Conservation (phyloP, 2,329 filamentous ascomycete species). For the Beauveria caledonica region DNA sequence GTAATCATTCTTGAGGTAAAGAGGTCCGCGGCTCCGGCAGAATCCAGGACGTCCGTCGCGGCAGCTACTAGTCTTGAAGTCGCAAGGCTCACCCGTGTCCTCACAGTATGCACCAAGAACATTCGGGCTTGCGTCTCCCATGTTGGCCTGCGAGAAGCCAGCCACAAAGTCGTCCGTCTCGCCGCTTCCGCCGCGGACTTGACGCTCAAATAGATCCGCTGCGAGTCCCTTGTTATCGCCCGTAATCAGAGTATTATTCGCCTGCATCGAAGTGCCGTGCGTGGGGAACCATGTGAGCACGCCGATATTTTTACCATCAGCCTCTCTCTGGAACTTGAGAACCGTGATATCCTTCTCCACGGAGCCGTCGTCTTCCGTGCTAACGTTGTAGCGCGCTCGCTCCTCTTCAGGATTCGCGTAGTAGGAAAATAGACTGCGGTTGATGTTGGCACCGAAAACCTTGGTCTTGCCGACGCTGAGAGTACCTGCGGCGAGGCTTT, state of each 20-base stretch:
- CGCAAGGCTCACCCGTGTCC: slow-evolving; percentile 62
- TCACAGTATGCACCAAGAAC: slow-evolving; percentile 79
- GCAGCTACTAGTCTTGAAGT: slow-evolving; percentile 73
- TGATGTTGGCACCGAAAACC: slow-evolving; percentile 67
- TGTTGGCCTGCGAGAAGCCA: slow-evolving; percentile 84
- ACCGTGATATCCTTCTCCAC: slow-evolving; percentile 73
- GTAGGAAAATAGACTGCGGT: slow-evolving; percentile 78
- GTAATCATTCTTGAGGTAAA: slow-evolving; percentile 56
- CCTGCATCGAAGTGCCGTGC: slow-evolving; percentile 81
- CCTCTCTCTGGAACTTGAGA: slow-evolving; percentile 62
- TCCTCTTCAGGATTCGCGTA: slow-evolving; percentile 72
- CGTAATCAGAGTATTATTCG: slow-evolving; percentile 81
- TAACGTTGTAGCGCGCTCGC: slow-evolving; percentile 52
- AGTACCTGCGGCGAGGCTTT: slow-evolving; percentile 45
- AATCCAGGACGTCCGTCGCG: slow-evolving; percentile 53
- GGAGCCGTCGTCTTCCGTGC: slow-evolving; percentile 29
- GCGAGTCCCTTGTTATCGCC: slow-evolving; percentile 94
- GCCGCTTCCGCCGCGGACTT: slow-evolving; percentile 45
- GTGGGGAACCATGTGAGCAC: slow-evolving; percentile 85
- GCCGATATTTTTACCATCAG: slow-evolving; percentile 67
- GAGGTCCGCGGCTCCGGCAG: slow-evolving; percentile 64
- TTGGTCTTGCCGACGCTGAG: slow-evolving; percentile 55
- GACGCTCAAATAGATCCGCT: slow-evolving; percentile 72
- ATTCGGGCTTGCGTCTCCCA: slow-evolving; percentile 85
- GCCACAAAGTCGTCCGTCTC: slow-evolving; percentile 67